Conservation (phyloP, 805 yeast species). For the Kurtzmaniella cleridarum region DNA sequence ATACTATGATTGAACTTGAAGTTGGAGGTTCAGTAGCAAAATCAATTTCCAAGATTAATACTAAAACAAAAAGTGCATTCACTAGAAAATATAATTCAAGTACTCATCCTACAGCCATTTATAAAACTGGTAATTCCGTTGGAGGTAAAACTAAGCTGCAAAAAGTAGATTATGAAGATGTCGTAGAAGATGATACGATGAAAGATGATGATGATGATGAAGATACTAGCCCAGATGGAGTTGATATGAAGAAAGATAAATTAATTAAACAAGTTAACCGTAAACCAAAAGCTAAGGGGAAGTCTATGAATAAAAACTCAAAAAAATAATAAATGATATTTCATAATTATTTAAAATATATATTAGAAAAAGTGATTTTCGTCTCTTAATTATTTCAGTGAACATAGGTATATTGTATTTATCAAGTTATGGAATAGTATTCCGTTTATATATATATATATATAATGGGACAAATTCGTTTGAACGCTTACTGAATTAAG, state of each 20-base stretch:
- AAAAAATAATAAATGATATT: conserved; percentile 5
- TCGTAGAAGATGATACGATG: conserved; percentile 53
- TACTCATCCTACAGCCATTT: conserved; percentile 81
- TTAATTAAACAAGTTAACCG: conserved; percentile 47
- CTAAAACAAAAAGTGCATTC: conserved; percentile 78
- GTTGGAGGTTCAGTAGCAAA: conserved; percentile 52
- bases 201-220: conserved; percentile 41
- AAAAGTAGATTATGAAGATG: conserved; percentile 68
- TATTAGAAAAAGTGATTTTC: no score
- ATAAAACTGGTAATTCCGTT: conserved; percentile 63
- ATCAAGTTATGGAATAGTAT: no score
- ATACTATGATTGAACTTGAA: conserved; percentile 74
- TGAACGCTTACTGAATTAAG: no score
- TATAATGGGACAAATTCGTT: no score
- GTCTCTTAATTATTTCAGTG: no score
- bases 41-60: conserved; percentile 56
- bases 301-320: conserved; percentile 6
- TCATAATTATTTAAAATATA: neutral
- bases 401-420: no score
- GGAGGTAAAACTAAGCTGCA: conserved; percentile 23
- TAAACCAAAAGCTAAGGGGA: conserved; percentile 16
- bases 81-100: conserved; percentile 76
- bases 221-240: conserved; percentile 36
- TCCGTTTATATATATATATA: no score
- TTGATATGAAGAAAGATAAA: conserved; percentile 56